phyloP scores from a whole-genome alignment of 2,329 filamentous ascomycete genomes.

The Cercospora sp. region DNA sequence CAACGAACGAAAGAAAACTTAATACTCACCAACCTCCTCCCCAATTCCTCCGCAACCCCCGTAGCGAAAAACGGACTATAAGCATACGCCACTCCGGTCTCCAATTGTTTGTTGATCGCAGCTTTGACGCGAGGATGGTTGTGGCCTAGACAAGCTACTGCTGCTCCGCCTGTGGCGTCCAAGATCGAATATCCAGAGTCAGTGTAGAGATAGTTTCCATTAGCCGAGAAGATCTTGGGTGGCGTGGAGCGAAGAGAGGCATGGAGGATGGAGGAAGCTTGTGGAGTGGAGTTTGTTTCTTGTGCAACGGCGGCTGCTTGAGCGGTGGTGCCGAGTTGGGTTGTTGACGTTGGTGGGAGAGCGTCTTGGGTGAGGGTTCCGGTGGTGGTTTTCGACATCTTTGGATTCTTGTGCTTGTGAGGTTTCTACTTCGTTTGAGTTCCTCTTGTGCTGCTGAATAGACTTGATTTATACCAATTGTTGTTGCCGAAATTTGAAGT shows the following conservation, averaged over 20 bases:
- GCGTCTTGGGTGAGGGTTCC: not conserved
- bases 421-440: not conserved
- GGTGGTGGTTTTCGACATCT: not conserved
- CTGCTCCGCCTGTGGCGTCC: conserved; percentile 71
- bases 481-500: not conserved
- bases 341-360: not conserved
- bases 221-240: conserved; percentile 49
- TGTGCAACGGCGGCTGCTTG: conserved; percentile 13
- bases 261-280: conserved; percentile 47
- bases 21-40: not conserved
- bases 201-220: conserved; percentile 53
- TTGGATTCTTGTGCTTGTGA: not conserved
- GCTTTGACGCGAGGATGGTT: conserved; percentile 49
- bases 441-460: not conserved
- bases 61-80: conserved; percentile 60
- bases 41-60: conserved; percentile 52
- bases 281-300: not conserved
- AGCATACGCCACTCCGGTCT: conserved; percentile 56
- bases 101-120: conserved; percentile 61
- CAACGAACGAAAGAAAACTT: no score
- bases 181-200: conserved; percentile 59
- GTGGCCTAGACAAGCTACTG: conserved; percentile 69
- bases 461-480: not conserved
- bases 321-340: conserved; percentile 19
- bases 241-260: conserved; percentile 49